Evolutionary conservation across 2,329 filamentous ascomycete genomes (phyloP).

Genomic region (Colletotrichum agaves): DNA sequence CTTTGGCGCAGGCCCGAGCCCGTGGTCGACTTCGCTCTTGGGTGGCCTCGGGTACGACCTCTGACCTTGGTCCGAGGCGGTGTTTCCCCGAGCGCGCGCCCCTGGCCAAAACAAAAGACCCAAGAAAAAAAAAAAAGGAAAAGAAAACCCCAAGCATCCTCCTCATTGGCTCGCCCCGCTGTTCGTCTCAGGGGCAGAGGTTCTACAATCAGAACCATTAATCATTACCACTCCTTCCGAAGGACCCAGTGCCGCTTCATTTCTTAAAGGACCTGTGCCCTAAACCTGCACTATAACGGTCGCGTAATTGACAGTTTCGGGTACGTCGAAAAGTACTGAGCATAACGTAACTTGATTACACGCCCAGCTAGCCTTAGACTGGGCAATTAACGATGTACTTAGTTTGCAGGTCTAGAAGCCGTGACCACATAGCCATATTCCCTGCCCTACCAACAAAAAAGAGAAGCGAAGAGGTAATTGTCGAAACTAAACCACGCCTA

Average conservation of each 20-base stretch:
- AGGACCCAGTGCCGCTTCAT: no score
- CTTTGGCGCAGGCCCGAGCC: neutral
- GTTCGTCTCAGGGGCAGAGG: constrained; percentile 1
- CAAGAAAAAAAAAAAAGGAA: neutral
- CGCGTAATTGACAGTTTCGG: no score
- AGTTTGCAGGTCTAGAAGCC: constrained; percentile 31
- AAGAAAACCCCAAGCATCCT: neutral
- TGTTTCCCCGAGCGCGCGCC: constrained; percentile 26
- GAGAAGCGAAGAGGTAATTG: constrained; percentile 10
- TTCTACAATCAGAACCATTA: neutral
- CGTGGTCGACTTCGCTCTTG: neutral
- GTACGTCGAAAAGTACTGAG: neutral
- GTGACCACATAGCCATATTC: constrained; percentile 31
- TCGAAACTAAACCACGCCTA: constrained; percentile 21
- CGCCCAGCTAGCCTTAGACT: constrained; percentile 9
- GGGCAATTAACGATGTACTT: constrained; percentile 23
- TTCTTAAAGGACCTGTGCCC: no score
- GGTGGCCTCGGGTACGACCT: no score
- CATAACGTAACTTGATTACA: constrained; percentile 14
- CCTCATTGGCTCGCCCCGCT: constrained; percentile 17
- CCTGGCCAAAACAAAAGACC: no score
- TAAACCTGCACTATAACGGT: no score
- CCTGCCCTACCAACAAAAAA: constrained; percentile 3
- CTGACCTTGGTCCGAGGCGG: constrained; percentile 7
- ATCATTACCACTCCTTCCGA: neutral